Conservation (phyloP, 2,329 filamentous ascomycete genomes). For the Penicillium paneum region DNA sequence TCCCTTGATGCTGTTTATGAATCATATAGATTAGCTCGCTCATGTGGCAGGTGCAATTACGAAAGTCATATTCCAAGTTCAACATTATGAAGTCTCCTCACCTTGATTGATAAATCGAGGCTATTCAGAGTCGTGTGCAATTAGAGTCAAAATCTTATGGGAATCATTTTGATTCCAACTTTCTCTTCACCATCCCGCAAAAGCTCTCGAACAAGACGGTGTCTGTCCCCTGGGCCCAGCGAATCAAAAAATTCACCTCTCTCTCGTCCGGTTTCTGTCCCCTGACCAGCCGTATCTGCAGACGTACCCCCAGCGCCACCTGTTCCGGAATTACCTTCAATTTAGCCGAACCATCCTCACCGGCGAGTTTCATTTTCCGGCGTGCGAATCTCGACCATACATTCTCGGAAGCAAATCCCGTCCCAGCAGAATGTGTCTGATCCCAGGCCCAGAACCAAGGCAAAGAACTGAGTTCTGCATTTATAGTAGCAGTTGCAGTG, state of each 20-base stretch:
- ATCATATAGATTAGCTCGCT: neutral
- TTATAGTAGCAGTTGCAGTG: conserved; percentile 37
- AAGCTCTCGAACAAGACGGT: conserved; percentile 80
- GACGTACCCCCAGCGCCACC: conserved; percentile 57
- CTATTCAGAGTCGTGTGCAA: neutral
- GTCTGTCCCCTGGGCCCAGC: conserved; percentile 76
- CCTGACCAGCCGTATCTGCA: conserved; percentile 46
- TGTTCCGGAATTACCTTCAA: conserved; percentile 33
- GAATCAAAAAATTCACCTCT: conserved; percentile 51
- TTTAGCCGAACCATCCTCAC: conserved; percentile 21
- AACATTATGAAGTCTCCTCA: neutral
- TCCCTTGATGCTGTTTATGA: conserved; percentile 7
- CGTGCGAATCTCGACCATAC: conserved; percentile 77
- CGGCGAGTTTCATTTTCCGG: conserved; percentile 47
- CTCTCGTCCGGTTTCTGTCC: conserved; percentile 31
- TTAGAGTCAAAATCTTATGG: neutral
- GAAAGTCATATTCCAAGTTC: conserved; percentile 6
- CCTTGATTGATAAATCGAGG: neutral
- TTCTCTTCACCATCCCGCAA: conserved; percentile 70
- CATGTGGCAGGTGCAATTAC: neutral
- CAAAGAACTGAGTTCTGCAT: conserved; percentile 53
- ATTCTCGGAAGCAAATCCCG: conserved; percentile 62
- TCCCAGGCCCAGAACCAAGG: conserved; percentile 67
- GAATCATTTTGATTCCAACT: conserved; percentile 29
- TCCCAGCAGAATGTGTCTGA: conserved; percentile 50